Evolutionary conservation across 345 rosid species (phyloP).

Genomic region (Citrus mangshanensis): DNA sequence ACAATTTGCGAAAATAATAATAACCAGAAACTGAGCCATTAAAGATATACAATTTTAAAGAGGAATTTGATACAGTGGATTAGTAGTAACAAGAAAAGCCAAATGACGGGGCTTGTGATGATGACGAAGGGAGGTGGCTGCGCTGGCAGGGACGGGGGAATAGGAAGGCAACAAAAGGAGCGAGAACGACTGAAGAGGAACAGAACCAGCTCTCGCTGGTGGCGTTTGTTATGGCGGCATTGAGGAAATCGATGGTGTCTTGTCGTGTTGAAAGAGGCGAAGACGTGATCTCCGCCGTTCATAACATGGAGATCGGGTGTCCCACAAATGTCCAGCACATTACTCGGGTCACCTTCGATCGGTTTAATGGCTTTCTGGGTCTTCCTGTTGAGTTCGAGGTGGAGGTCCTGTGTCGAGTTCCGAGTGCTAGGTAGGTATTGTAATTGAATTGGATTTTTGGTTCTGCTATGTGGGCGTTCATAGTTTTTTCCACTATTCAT

Average conservation of each 20-base stretch:
- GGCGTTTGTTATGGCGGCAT: conserved; percentile 59
- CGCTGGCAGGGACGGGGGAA: conserved; percentile 40
- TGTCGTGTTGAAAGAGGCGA: conserved; percentile 69
- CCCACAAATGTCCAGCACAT: conserved; percentile 89
- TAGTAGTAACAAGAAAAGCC: neutral
- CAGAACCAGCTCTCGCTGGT: conserved; percentile 70
- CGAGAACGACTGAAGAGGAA: conserved; percentile 43
- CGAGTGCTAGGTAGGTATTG: conserved; percentile 75
- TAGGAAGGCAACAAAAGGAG: conserved; percentile 27
- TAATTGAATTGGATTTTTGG: neutral
- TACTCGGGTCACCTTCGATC: conserved; percentile 90
- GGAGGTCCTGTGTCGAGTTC: conserved; percentile 91
- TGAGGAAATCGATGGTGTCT: conserved; percentile 83
- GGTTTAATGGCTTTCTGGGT: conserved; percentile 89
- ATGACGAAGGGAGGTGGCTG: conserved; percentile 77
- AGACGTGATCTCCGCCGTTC: conserved; percentile 49
- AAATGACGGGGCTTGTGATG: conserved; percentile 89
- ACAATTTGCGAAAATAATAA: too few relatives aligned
- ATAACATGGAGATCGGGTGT: conserved; percentile 87
- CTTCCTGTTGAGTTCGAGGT: conserved; percentile 91
- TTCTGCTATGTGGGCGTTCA: neutral
- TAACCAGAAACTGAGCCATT: neutral
- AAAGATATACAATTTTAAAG: neutral
- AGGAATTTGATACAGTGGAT: conserved; percentile 4
- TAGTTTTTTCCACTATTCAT: conserved; percentile 4